Evolutionary conservation across 768 basidiomycete genomes (phyloP).

Genomic region (Udeniomyces megalosporus): DNA sequence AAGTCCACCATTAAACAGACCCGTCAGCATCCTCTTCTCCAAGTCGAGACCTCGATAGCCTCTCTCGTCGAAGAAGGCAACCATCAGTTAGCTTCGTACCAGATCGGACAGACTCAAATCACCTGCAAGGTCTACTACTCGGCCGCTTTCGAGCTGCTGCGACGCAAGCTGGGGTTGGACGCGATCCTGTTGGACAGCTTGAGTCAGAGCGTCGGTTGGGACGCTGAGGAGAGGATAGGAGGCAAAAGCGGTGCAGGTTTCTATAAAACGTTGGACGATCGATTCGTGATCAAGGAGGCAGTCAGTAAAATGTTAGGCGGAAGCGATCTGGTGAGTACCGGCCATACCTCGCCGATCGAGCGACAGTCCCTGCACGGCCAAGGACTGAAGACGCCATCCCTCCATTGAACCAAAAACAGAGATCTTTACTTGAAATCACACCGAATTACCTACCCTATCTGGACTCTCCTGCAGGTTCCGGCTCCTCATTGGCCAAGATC

Average conservation of each 20-base stretch:
- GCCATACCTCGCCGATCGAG: too few relatives aligned
- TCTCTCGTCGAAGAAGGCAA: too few relatives aligned
- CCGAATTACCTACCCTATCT: slow-evolving; percentile 68
- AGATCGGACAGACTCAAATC: slow-evolving; percentile 34
- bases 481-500: slow-evolving; percentile 60
- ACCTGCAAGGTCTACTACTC: slow-evolving; percentile 73
- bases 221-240: slow-evolving; percentile 47
- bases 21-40: too few relatives aligned
- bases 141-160: slow-evolving; percentile 54
- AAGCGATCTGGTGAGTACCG: slow-evolving; percentile 48
- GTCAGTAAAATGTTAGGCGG: slow-evolving; percentile 69
- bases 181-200: slow-evolving; percentile 46
- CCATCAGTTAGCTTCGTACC: too few relatives aligned
- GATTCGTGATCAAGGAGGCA: slow-evolving; percentile 69
- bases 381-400: too few relatives aligned
- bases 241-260: slow-evolving; percentile 65
- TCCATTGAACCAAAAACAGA: slow-evolving; percentile 21
- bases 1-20: too few relatives aligned
- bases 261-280: slow-evolving; percentile 62
- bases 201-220: slow-evolving; percentile 46
- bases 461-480: slow-evolving; percentile 47
- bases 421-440: slow-evolving; percentile 58
- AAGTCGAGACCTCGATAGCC: too few relatives aligned
- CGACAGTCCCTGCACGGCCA: neutral
- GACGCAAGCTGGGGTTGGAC: slow-evolving; percentile 52